These are phyloP conservation scores for Teratosphaeria viscida DNA, from an alignment of 2,329 filamentous ascomycete genomes.

Conservation along the genomic window DNA sequence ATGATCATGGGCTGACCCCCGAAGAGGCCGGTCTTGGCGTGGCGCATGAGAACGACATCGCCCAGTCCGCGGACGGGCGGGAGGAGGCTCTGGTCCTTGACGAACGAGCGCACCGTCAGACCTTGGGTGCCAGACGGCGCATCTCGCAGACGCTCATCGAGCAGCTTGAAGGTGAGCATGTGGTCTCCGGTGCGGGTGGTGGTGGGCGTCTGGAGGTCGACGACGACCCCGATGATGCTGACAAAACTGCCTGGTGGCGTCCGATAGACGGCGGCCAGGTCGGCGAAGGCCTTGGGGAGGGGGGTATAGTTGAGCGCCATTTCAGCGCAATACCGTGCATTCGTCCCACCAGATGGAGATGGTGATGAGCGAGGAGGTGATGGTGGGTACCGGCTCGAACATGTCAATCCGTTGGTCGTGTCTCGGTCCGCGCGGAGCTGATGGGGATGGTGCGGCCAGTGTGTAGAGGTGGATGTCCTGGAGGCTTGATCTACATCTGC, in stretches of 20 bases:
- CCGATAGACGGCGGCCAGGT: conserved; percentile 14
- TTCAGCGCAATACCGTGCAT: not conserved
- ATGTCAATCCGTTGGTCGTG: not conserved
- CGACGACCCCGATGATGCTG: conserved; percentile 60
- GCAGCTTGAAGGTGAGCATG: conserved; percentile 28
- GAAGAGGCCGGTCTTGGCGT: conserved; percentile 18
- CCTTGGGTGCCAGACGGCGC: conserved; percentile 8
- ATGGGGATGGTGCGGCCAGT: not conserved
- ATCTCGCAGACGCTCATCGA: conserved; percentile 23
- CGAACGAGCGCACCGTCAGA: conserved; percentile 51
- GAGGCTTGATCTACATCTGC: not conserved
- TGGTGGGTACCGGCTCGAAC: not conserved
- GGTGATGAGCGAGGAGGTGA: not conserved
- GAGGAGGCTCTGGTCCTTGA: conserved; percentile 25
- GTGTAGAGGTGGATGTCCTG: no score
- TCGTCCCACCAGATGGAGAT: not conserved
- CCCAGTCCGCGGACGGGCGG: conserved; percentile 35
- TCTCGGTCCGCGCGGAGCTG: no score
- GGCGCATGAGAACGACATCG: conserved; percentile 56
- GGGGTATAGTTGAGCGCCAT: conserved; percentile 1
- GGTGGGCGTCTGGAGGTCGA: conserved; percentile 49
- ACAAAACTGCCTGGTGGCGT: conserved; percentile 25
- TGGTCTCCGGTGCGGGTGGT: conserved; percentile 35
- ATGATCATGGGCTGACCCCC: conserved; percentile 11
- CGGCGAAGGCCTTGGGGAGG: conserved; percentile 16